phyloP scores from a whole-genome alignment of 1,284 basidiomycete genomes.

The Sanghuangporus weigelae region DNA sequence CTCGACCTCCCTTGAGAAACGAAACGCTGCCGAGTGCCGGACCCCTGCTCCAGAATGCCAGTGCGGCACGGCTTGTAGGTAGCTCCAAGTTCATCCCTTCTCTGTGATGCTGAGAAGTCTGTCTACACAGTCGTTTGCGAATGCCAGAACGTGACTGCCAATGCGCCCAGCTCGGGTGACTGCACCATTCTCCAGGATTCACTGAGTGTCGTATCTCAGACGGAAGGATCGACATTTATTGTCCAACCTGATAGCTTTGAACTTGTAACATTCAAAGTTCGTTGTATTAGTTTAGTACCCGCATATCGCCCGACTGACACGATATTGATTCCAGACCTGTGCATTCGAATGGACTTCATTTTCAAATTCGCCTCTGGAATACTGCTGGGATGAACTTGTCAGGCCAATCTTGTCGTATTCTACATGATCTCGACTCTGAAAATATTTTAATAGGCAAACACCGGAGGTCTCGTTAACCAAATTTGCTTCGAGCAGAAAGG shows the following conservation, averaged over 20 bases:
- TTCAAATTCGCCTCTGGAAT: slow-evolving; percentile 20
- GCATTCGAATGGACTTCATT: slow-evolving; percentile 27
- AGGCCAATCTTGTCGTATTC: neutral
- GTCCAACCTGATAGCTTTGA: slow-evolving; percentile 24
- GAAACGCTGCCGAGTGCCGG: slow-evolving; percentile 16
- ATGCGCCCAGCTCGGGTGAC: slow-evolving; percentile 26
- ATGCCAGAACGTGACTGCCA: slow-evolving; percentile 16
- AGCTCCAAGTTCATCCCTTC: neutral
- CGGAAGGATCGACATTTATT: slow-evolving; percentile 26
- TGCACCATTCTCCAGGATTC: slow-evolving; percentile 18
- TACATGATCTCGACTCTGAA: neutral
- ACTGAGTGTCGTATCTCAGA: slow-evolving; percentile 21
- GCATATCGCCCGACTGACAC: neutral
- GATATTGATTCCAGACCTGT: slow-evolving; percentile 21
- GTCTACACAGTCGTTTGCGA: slow-evolving; percentile 17
- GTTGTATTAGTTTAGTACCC: neutral
- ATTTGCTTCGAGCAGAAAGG: slow-evolving; percentile 10
- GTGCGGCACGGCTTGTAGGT: slow-evolving; percentile 24
- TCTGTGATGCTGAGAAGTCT: neutral
- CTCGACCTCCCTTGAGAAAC: slow-evolving; percentile 6
- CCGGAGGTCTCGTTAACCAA: slow-evolving; percentile 14
- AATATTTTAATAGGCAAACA: slow-evolving; percentile 1
- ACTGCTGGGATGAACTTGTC: slow-evolving; percentile 26
- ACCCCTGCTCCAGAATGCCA: slow-evolving; percentile 16
- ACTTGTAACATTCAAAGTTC: slow-evolving; percentile 23